Conservation (phyloP, 495 filamentous ascomycete genomes). For the Neurospora pannonica region DNA sequence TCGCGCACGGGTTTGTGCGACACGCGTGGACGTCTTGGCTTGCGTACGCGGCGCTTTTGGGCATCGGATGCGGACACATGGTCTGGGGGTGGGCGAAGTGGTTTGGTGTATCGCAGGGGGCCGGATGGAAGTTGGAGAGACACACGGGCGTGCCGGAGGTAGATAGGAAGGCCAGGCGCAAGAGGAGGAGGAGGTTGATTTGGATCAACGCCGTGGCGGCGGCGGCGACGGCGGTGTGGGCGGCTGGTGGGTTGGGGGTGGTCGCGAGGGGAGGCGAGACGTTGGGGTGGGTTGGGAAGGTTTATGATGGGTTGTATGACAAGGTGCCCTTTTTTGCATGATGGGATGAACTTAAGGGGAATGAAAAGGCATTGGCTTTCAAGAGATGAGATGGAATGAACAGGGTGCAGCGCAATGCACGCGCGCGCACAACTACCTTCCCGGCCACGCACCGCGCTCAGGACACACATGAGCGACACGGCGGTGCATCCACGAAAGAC, state of each 20-base stretch:
- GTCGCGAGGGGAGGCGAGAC: constrained; percentile 63
- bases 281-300: constrained; percentile 66
- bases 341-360: neutral
- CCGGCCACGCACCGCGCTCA: neutral
- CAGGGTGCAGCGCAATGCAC: neutral
- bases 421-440: neutral
- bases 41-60: constrained; percentile 59
- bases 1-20: constrained; percentile 75
- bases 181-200: constrained; percentile 55
- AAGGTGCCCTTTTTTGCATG: constrained; percentile 25
- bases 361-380: neutral
- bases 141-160: constrained; percentile 19
- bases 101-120: constrained; percentile 45
- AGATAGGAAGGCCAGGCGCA: constrained; percentile 33
- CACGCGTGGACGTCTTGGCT: constrained; percentile 53
- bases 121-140: constrained; percentile 18
- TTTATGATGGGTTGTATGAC: constrained; percentile 56
- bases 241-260: constrained; percentile 69
- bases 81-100: constrained; percentile 75
- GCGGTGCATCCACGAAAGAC: neutral
- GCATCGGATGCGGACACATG: constrained; percentile 65
- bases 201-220: constrained; percentile 53
- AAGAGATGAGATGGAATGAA: neutral
- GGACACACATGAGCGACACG: neutral
- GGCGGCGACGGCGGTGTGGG: constrained; percentile 56